Evolutionary conservation across 306 rosid species (phyloP).

Genomic region (Leucaena leucocephala): DNA sequence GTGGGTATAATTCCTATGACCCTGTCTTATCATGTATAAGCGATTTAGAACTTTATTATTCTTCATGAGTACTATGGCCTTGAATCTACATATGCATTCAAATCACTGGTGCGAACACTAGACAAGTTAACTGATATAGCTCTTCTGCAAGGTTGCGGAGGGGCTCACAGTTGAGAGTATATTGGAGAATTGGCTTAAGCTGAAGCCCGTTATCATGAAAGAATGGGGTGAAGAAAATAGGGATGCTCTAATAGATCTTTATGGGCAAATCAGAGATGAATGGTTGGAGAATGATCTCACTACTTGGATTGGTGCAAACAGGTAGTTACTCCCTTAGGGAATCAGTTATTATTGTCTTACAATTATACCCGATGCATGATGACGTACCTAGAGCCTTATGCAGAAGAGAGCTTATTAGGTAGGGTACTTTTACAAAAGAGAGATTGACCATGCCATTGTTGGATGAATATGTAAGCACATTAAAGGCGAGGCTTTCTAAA

Average conservation of each 20-base stretch:
- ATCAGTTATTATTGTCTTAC: not conserved
- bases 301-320: conserved; percentile 87
- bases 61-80: conserved; percentile 7
- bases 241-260: conserved; percentile 60
- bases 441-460: not conserved
- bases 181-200: conserved; percentile 72
- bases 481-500: not conserved
- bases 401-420: not conserved
- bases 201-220: conserved; percentile 74
- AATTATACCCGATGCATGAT: conserved; percentile 4
- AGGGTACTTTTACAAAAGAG: not conserved
- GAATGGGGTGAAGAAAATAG: conserved; percentile 82
- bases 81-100: conserved; percentile 35
- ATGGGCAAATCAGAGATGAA: conserved; percentile 86
- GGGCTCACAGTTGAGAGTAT: conserved; percentile 75
- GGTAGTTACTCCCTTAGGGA: conserved; percentile 51
- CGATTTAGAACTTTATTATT: conserved; percentile 2
- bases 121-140: conserved; percentile 36
- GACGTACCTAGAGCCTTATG: conserved; percentile 6
- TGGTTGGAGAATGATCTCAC: conserved; percentile 76
- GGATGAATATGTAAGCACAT: not conserved
- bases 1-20: conserved; percentile 50
- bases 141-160: conserved; percentile 72
- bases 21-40: conserved; percentile 19
- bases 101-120: conserved; percentile 16